Evolutionary conservation across 2,329 filamentous ascomycete species (phyloP).

Genomic region (Cladosporium oxysporum): DNA sequence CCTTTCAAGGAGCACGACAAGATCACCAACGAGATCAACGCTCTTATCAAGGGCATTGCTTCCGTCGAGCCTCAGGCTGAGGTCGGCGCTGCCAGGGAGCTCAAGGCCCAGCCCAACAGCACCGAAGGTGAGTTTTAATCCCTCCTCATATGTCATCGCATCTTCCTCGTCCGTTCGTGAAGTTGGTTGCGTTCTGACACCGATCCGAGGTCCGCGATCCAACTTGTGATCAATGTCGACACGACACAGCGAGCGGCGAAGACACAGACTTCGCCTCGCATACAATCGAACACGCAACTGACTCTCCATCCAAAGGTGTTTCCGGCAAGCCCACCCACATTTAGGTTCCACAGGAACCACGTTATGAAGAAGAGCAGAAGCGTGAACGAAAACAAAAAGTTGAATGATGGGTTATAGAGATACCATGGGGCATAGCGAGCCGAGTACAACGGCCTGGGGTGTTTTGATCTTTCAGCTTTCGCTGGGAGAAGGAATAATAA

Average conservation of each 20-base stretch:
- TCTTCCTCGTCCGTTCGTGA: not conserved
- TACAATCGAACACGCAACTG: slow-evolving; percentile 4
- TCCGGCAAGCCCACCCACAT: slow-evolving; percentile 15
- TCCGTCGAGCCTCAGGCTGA: slow-evolving; percentile 5
- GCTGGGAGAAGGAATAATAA: not conserved
- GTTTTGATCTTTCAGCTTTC: not conserved
- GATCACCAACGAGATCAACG: slow-evolving; percentile 41
- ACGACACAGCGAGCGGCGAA: slow-evolving; percentile 1
- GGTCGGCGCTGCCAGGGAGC: slow-evolving; percentile 1
- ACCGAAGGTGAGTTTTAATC: slow-evolving; percentile 9
- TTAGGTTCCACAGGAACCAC: not conserved
- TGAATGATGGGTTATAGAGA: slow-evolving; percentile 12
- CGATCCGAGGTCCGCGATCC: slow-evolving; percentile 15
- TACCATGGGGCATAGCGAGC: slow-evolving; percentile 11
- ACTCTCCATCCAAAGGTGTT: slow-evolving; percentile 7
- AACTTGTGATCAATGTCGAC: not conserved
- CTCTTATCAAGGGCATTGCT: slow-evolving; percentile 16
- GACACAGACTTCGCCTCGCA: slow-evolving; percentile 12
- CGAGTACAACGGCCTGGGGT: not conserved
- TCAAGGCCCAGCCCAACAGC: slow-evolving; percentile 16
- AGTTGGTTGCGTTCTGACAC: slow-evolving; percentile 7
- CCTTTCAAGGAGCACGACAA: slow-evolving; percentile 49
- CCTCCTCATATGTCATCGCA: not conserved
- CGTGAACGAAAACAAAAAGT: not conserved
- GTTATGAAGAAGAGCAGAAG: not conserved